phyloP scores from a whole-genome alignment of 345 rosid species.

The Passiflora organensis region DNA sequence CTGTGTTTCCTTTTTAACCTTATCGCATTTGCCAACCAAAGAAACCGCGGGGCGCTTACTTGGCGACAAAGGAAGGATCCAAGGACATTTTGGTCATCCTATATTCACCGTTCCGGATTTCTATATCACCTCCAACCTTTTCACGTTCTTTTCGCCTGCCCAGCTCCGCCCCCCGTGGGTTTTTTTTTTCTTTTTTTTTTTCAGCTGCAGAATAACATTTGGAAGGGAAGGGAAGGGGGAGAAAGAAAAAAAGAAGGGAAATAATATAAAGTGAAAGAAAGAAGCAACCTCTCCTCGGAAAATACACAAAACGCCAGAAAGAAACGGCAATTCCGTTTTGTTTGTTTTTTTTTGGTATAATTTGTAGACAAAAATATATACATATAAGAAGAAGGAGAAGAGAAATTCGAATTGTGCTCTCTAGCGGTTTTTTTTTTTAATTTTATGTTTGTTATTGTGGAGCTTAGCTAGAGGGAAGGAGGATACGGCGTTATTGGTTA shows the following conservation, averaged over 20 bases:
- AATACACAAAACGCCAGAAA: too few relatives aligned
- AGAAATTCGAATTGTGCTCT: background rate
- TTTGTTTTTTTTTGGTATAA: background rate
- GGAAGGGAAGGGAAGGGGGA: too few relatives aligned
- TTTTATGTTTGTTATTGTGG: too few relatives aligned
- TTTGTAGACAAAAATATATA: background rate
- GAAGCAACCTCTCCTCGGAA: too few relatives aligned
- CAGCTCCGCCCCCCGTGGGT: constrained; percentile 8
- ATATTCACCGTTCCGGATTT: background rate
- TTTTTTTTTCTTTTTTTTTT: too few relatives aligned
- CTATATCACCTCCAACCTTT: background rate
- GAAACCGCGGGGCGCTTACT: constrained; percentile 4
- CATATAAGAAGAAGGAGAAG: background rate
- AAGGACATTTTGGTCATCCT: constrained; percentile 27
- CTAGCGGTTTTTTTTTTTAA: background rate
- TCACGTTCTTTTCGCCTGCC: background rate
- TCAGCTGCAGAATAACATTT: too few relatives aligned
- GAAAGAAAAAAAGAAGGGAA: background rate
- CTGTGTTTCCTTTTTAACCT: too few relatives aligned
- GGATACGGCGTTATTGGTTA: background rate
- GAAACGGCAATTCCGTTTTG: too few relatives aligned
- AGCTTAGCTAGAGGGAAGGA: background rate
- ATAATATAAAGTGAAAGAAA: too few relatives aligned
- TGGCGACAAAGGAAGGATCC: constrained; percentile 1
- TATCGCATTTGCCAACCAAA: too few relatives aligned